Evolutionary conservation across 2,329 filamentous ascomycete species (phyloP).

Genomic region (Lasiodiplodia sp.): DNA sequence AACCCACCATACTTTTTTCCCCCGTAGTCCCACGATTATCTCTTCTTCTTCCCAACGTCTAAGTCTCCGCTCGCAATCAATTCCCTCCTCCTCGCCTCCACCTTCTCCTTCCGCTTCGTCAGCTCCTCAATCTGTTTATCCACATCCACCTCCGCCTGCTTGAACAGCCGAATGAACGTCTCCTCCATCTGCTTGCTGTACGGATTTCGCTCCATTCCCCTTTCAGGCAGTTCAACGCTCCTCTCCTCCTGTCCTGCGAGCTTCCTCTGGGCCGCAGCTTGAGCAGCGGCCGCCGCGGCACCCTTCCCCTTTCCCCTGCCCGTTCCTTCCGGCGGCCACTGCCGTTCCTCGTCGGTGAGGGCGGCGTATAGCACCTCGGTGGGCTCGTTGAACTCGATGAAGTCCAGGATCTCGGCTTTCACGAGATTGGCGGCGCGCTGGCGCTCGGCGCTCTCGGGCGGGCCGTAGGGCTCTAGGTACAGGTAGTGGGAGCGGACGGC

Average conservation of each 20-base stretch:
- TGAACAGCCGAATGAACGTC: constrained; percentile 25
- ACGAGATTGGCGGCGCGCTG: constrained; percentile 63
- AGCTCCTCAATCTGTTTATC: constrained; percentile 30
- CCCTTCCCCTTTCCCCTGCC: constrained; percentile 61
- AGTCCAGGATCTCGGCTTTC: constrained; percentile 84
- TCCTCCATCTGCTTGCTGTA: constrained; percentile 31
- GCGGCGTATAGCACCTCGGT: constrained; percentile 90
- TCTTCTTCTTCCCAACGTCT: constrained; percentile 29
- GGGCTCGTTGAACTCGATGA: constrained; percentile 96
- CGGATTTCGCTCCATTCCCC: constrained; percentile 23
- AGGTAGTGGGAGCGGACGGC: constrained; percentile 95
- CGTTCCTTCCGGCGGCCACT: constrained; percentile 51
- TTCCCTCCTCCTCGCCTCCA: constrained; percentile 23
- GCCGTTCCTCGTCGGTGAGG: constrained; percentile 73
- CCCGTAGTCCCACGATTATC: not conserved
- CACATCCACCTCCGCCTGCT: constrained; percentile 28
- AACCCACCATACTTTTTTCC: too few relatives aligned
- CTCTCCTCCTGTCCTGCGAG: constrained; percentile 18
- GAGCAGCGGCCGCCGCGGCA: constrained; percentile 33
- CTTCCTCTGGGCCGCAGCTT: constrained; percentile 5
- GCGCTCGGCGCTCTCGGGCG: constrained; percentile 70
- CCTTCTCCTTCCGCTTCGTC: constrained; percentile 16
- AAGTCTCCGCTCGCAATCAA: constrained; percentile 23
- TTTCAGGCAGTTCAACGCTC: constrained; percentile 29
- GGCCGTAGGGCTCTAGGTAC: constrained; percentile 87